These are phyloP conservation scores for Medicago truncatula DNA, from an alignment of 306 rosid genomes.

Conservation along the genomic window DNA sequence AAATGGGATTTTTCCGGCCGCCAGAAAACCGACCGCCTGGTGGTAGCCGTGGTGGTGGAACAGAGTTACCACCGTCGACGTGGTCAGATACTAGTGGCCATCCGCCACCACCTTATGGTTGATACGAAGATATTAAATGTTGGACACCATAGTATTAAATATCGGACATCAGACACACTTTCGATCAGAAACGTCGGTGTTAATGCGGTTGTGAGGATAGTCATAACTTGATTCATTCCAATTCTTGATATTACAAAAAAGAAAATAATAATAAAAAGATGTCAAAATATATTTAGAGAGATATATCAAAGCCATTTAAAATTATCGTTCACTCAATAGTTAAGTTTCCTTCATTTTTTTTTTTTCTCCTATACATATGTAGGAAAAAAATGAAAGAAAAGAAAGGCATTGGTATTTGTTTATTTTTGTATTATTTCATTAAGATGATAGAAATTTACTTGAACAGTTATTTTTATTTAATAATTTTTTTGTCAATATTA, in stretches of 20 bases:
- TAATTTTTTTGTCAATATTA: conserved; percentile 13
- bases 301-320: not conserved
- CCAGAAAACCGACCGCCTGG: conserved; percentile 48
- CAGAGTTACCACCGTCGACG: conserved; percentile 48
- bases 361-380: conserved; percentile 25
- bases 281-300: not conserved
- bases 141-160: too few relatives aligned
- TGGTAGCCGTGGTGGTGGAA: conserved; percentile 22
- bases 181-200: too few relatives aligned
- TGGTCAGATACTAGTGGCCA: conserved; percentile 69
- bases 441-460: not conserved
- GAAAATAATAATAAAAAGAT: not conserved
- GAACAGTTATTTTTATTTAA: not conserved
- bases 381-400: not conserved
- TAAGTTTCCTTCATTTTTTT: not conserved
- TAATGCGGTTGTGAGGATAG: not conserved
- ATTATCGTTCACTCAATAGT: conserved; percentile 49
- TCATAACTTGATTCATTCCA: not conserved
- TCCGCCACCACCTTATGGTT: conserved; percentile 64
- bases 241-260: not conserved
- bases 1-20: conserved; percentile 46
- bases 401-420: not conserved
- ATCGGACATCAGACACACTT: too few relatives aligned
- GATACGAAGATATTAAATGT: conserved; percentile 14
- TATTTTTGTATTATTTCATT: conserved; percentile 3